Evolutionary conservation across 257 asterid genomes (phyloP), one percentile per base, ranked within the genome.

Genomic region (Perilla frutescens): DNA sequence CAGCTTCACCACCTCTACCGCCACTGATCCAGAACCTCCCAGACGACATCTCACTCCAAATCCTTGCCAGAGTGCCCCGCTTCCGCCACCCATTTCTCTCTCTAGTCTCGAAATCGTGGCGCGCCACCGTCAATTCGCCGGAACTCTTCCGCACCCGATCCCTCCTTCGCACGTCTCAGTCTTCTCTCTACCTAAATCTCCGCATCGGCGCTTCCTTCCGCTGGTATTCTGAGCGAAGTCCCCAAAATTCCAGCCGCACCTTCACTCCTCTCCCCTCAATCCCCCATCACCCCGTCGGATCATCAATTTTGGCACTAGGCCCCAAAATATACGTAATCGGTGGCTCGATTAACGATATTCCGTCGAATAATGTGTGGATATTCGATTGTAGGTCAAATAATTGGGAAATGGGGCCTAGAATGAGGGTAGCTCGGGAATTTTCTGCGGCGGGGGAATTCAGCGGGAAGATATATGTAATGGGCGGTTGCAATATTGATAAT

Each of bases 401-500:
- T 70, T 94, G 98, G 98, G 93, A 83, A 77, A 13, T 74, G 29
- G 98, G 97, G 47, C 88, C 88, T 4, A 88, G 60, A 66, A 91
- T 91, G 96, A 77, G 76, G 81, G 88, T 79, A 2, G 81, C 87
- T 40, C 77, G 98, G 36, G 98, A 94, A 74, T 94, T 94, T 14
- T 83, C 95, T 0, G 98, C 92, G 0, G 89, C 97, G 14, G 96
- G 84, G 69, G 92, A 71, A 15, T 82, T 82, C 61, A 70, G 68
- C 5, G 96, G 93, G 50, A 91, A 68, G 81, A 84, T 91, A 29
- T 90, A 81, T 65, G 96, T 91, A 3, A 72, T 94, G 68, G 98
- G 98, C n/a, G 98, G 98, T 8, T 91, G 98, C 66, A 83, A 84
- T 10, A 86, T 91, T 13, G 96, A 91, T 78, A 91, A 84, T 59